A percentile compares a stretch with the other conserved stretches of the same genome.
Evolutionary conservation across 352 stramenopile species (phyloP).

Genomic region (Phytophthora fragariaefolia): DNA sequence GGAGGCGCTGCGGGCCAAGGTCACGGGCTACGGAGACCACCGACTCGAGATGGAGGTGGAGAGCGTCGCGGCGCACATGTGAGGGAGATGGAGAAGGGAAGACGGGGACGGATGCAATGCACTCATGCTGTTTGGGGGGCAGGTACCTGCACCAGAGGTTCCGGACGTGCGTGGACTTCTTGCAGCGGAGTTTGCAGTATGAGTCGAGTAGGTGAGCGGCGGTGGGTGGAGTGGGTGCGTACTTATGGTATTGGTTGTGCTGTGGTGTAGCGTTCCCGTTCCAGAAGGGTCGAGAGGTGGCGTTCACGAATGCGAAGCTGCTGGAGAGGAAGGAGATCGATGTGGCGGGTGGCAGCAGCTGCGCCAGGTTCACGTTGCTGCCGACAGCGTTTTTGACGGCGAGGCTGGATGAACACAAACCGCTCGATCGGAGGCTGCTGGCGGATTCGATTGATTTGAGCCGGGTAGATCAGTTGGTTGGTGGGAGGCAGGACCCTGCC

Average conservation of each 20-base stretch:
- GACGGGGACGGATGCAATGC: too few species aligned
- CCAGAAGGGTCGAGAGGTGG: conserved; percentile 35
- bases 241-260: not conserved
- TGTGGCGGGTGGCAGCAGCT: not conserved
- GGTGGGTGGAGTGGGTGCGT: not conserved
- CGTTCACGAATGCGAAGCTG: conserved; percentile 68
- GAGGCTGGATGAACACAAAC: conserved; percentile 31
- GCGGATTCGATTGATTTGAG: conserved; percentile 32
- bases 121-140: not conserved
- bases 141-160: conserved; percentile 78
- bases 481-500: conserved; percentile 20
- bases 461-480: conserved; percentile 37
- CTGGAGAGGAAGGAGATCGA: conserved; percentile 55
- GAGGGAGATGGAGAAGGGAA: too few species aligned
- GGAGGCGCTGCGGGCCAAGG: conserved; percentile 42
- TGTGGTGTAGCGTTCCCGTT: conserved; percentile 51
- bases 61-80: conserved; percentile 39
- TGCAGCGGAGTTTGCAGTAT: conserved; percentile 32
- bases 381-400: conserved; percentile 50
- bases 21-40: conserved; percentile 45
- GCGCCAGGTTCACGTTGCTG: conserved; percentile 38
- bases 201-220: conserved; percentile 28
- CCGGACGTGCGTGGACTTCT: conserved; percentile 48
- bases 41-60: conserved; percentile 46
- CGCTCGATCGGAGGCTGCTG: conserved; percentile 36